Base-by-base conservation (phyloP, 139 green algal species). In the Picochlorum costavermella region DNA sequence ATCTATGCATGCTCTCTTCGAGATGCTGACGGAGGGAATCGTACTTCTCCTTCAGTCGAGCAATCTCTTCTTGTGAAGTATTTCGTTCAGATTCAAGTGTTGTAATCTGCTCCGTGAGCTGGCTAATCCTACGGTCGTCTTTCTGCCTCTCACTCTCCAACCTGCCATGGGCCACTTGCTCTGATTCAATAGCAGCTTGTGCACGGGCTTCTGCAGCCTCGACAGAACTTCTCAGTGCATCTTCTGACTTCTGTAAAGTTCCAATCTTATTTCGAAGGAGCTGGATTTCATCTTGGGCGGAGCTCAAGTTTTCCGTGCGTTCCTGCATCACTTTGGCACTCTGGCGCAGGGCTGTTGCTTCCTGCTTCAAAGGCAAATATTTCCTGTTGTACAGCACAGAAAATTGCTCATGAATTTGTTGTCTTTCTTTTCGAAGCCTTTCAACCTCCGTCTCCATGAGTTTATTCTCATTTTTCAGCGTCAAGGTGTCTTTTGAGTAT, bases 301-400 rank as follows among this genome's bases (percentile, higher is more conserved):
- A 53, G n/a, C 20, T 20, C n/a, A 53, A 28, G 3, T 10, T 53
- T 53, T 53, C n/a, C 12, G 16, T 25, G 46, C 5, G 14, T 6
- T 53, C 46, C 17, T 53, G n/a, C 17, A 28, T 53, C 46, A 28
- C 6, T 11, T 53, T 40, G 33, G 12, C 46, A 28, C 26, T 20
- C 13, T 36, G 14, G 8, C 63, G n/a, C 16, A 63, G 45, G 1
- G 46, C 43, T 16, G 36, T 23, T 29, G 63, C 43, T 36, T 70
- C 50, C n/a, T 20, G 33, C 23, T 76, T 76, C 28, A 76, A 45
- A 3, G 70, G 70, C 40, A 56, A 17, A n/a, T 76, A 76, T 53
- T 75, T 75, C 20, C 65, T 55, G 36, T 46, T 48, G 53, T 72
- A 76, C n/a, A 76, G 60, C 11, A 10, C 46, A 14, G 46, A 26